These are phyloP conservation scores for Tetracladium marchalianum DNA, from an alignment of 495 filamentous ascomycete genomes.

Conservation along the genomic window DNA sequence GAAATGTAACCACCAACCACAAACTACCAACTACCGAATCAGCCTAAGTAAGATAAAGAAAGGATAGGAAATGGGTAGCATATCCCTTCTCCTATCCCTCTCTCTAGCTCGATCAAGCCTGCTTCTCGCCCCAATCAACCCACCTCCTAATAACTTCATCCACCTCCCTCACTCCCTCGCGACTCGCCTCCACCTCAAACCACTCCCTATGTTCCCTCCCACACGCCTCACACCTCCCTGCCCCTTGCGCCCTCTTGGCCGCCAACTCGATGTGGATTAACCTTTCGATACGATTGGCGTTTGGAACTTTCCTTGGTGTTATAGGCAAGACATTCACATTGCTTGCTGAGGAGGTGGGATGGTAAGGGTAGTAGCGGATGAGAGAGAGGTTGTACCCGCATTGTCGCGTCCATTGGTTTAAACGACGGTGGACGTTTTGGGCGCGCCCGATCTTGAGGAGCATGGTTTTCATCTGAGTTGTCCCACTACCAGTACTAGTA, in stretches of 20 bases:
- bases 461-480: conserved; percentile 38
- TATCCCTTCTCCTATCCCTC: too few relatives aligned
- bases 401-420: conserved; percentile 89
- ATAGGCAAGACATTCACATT: conserved; percentile 19
- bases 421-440: conserved; percentile 77
- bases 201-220: conserved; percentile 88
- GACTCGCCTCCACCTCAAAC: conserved; percentile 80
- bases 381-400: conserved; percentile 81
- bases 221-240: conserved; percentile 58
- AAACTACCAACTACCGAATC: too few relatives aligned
- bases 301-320: conserved; percentile 62
- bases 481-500: conserved; percentile 4
- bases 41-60: too few relatives aligned
- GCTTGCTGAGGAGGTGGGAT: conserved; percentile 34
- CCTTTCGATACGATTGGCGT: conserved; percentile 80
- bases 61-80: too few relatives aligned
- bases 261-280: conserved; percentile 84
- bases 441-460: conserved; percentile 90
- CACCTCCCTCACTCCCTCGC: conserved; percentile 58
- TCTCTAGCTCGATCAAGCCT: neutral
- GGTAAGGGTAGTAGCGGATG: conserved; percentile 86
- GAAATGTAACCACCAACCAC: too few relatives aligned
- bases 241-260: conserved; percentile 50
- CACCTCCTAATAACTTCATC: conserved; percentile 82
- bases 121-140: conserved; percentile 66